These are phyloP conservation scores for Neopestalotiopsis rosae DNA, from an alignment of 2,329 filamentous ascomycete species.

Conservation along the genomic window DNA sequence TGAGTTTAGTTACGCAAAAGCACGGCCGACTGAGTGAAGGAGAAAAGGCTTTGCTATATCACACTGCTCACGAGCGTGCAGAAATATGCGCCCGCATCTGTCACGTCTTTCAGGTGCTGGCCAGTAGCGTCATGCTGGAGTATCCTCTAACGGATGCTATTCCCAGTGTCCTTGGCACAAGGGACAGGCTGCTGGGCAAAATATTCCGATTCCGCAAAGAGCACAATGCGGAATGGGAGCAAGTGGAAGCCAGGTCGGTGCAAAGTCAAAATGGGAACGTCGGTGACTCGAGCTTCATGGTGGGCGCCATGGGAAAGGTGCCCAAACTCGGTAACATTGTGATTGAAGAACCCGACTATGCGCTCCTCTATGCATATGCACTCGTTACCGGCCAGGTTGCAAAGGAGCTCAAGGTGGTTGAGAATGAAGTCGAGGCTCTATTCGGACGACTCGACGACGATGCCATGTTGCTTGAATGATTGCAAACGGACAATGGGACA, in stretches of 20 bases:
- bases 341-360: conserved; percentile 81
- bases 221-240: conserved; percentile 41
- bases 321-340: conserved; percentile 39
- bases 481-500: neutral
- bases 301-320: conserved; percentile 26
- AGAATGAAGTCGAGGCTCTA: conserved; percentile 64
- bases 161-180: conserved; percentile 79
- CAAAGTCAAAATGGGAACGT: conserved; percentile 22
- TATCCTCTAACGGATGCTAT: conserved; percentile 91
- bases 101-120: conserved; percentile 85
- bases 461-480: conserved; percentile 59
- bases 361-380: conserved; percentile 89
- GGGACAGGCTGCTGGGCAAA: conserved; percentile 84
- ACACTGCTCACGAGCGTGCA: conserved; percentile 78
- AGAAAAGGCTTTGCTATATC: conserved; percentile 79
- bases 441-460: conserved; percentile 69
- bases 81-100: conserved; percentile 88
- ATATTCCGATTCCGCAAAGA: conserved; percentile 86
- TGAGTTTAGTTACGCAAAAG: conserved; percentile 90
- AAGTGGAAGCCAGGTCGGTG: conserved; percentile 4
- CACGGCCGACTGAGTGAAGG: conserved; percentile 77
- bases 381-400: conserved; percentile 71
- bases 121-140: conserved; percentile 91
- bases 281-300: conserved; percentile 22
- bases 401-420: conserved; percentile 66